phyloP scores from a whole-genome alignment of 2,329 filamentous ascomycete genomes.

The Zymoseptoria crescenta region DNA sequence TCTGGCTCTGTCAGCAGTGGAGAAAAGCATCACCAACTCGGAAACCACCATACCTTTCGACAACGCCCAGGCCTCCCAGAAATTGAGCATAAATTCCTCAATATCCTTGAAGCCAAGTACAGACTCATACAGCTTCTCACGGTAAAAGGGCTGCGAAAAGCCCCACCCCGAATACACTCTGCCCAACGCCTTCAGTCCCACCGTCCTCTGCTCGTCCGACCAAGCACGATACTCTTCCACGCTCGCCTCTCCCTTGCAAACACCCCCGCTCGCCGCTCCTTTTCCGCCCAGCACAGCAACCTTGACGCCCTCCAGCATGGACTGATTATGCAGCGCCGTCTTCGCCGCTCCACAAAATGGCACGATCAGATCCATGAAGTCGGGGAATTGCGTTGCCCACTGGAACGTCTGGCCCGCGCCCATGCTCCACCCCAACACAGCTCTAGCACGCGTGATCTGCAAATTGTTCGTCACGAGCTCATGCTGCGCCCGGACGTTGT shows the following conservation, averaged over 20 bases:
- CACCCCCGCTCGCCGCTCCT: slow-evolving; percentile 46
- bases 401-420: slow-evolving; percentile 52
- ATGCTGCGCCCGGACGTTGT: slow-evolving; percentile 62
- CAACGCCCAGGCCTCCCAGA: slow-evolving; percentile 69
- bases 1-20: slow-evolving; percentile 35
- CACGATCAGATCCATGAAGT: slow-evolving; percentile 57
- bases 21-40: background rate
- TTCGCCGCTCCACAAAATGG: slow-evolving; percentile 61
- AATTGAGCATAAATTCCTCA: slow-evolving; percentile 65
- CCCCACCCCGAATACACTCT: slow-evolving; percentile 72
- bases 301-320: slow-evolving; percentile 60
- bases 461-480: slow-evolving; percentile 57
- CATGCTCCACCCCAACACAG: slow-evolving; percentile 40
- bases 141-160: slow-evolving; percentile 71
- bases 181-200: slow-evolving; percentile 58
- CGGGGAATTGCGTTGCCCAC: slow-evolving; percentile 31
- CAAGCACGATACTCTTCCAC: slow-evolving; percentile 24
- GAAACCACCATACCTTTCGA: slow-evolving; percentile 46
- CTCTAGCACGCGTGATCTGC: slow-evolving; percentile 51
- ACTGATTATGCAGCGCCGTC: slow-evolving; percentile 59
- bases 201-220: slow-evolving; percentile 43
- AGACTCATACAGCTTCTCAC: slow-evolving; percentile 59
- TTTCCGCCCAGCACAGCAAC: slow-evolving; percentile 52
- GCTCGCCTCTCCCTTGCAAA: slow-evolving; percentile 40
- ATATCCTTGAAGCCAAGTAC: slow-evolving; percentile 58